Conservation (phyloP, 805 yeast species). For the Metschnikowia similis region DNA sequence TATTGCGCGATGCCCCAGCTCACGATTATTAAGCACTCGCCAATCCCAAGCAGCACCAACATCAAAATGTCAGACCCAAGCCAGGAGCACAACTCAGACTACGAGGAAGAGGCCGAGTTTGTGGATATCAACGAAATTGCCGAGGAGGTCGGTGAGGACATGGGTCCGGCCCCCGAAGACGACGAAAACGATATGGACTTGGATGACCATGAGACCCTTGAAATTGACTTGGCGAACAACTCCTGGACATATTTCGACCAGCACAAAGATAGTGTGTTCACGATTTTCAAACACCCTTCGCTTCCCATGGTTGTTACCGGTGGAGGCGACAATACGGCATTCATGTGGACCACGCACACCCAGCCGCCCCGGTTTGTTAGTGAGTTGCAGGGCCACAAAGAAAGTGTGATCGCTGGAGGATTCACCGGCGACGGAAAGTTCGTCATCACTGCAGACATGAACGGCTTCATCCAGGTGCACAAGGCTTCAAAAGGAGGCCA, state of each 20-base stretch:
- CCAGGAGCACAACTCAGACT: conserved; percentile 7
- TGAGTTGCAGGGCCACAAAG: conserved; percentile 76
- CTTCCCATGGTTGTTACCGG: conserved; percentile 88
- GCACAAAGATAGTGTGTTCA: conserved; percentile 83
- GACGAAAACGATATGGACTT: conserved; percentile 41
- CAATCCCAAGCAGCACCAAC: neutral
- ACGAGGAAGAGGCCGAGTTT: conserved; percentile 27
- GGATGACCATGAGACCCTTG: conserved; percentile 44
- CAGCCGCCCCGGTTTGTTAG: conserved; percentile 79
- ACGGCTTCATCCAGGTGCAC: conserved; percentile 75
- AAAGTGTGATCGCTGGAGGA: conserved; percentile 79
- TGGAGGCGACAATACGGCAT: conserved; percentile 90
- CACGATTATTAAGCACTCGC: conserved; percentile 1
- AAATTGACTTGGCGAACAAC: conserved; percentile 85
- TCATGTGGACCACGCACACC: conserved; percentile 87
- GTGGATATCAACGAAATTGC: conserved; percentile 43
- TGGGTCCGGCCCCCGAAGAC: conserved; percentile 32
- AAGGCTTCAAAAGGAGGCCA: conserved; percentile 73
- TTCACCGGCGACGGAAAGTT: conserved; percentile 81
- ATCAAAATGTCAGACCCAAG: conserved; percentile 13
- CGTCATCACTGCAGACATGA: conserved; percentile 91
- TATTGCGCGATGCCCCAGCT: conserved; percentile 4
- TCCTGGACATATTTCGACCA: conserved; percentile 85
- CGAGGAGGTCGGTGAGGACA: conserved; percentile 27
- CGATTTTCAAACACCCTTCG: conserved; percentile 77